phyloP scores from a whole-genome alignment of 1,284 basidiomycete genomes.

The Cutaneotrichosporon dermatis region DNA sequence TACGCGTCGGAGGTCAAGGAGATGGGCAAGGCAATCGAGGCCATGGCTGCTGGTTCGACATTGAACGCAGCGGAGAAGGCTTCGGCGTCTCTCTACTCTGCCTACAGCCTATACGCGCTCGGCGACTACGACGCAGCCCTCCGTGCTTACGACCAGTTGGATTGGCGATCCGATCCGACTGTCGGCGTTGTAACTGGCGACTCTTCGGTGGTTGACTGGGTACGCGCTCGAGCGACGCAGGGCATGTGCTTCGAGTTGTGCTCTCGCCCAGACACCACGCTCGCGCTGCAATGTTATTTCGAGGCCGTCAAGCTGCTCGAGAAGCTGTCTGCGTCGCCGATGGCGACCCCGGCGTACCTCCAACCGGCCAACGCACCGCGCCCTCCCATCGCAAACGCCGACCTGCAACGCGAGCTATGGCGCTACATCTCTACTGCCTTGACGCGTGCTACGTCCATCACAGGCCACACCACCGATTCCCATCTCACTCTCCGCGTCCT shows the following conservation, averaged over 20 bases:
- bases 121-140: conserved; percentile 63
- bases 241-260: conserved; percentile 40
- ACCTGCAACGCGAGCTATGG: conserved; percentile 40
- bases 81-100: conserved; percentile 57
- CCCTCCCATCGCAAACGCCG: conserved; percentile 17
- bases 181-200: conserved; percentile 44
- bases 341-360: conserved; percentile 28
- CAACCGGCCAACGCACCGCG: conserved; percentile 5
- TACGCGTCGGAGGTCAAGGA: conserved; percentile 3
- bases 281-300: conserved; percentile 35
- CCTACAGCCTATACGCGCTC: conserved; percentile 72
- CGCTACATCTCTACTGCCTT: conserved; percentile 43
- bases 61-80: conserved; percentile 23
- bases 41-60: not conserved
- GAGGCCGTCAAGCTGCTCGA: conserved; percentile 24
- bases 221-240: conserved; percentile 47
- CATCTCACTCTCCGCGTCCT: conserved; percentile 54
- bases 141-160: conserved; percentile 56
- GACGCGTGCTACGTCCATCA: conserved; percentile 47
- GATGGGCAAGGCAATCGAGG: conserved; percentile 22
- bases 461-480: conserved; percentile 33
- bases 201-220: conserved; percentile 44
- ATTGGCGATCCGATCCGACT: conserved; percentile 49
- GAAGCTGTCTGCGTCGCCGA: conserved; percentile 20
- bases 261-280: conserved; percentile 15